Base-by-base conservation (phyloP, 306 rosid species). In the Medicago lupulina region DNA sequence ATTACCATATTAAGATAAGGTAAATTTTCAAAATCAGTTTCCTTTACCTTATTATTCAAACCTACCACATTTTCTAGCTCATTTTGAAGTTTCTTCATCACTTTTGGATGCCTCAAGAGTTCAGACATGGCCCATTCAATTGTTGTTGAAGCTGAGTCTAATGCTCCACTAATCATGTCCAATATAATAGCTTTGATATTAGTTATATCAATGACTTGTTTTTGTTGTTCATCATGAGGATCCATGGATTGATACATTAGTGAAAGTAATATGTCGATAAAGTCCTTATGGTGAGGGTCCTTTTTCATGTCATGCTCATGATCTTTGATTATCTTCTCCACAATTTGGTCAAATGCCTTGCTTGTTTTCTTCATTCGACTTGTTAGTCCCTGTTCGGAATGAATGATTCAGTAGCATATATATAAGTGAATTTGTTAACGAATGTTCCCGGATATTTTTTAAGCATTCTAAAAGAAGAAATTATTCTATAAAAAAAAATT, bases 41-140 rank as follows among this genome's bases (percentile, higher is more conserved):
- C 91, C 7, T 85, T 79, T 2, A 87, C 85, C 75, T 43, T 55
- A n/a, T 63, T 74, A n/a, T 39, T 71, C 68, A 13, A 53, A 2
- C 93, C 89, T 0, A 83, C 73, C 11, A 55, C 76, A 50, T 15
- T 31, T 36, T 61, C 50, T 11, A 87, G 19, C 80, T 87, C 88
- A 23, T 68, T 51, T 77, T 89, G 91, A 54, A 85, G 83, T 14
- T 15, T 72, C 21, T 78, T 82, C 85, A 80, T 83, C 9, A 81
- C 81, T 7, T 57, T 70, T 8, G 87, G 89, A 69, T 89, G 60
- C 63, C 67, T 81, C 5, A 87, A 8, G 39, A 87, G 84, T 51
- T 77, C 87, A 0, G 93, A 69, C 11, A 89, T 34, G n/a, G 47
- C 74, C 93, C 91, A 89, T 3, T 62, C 67, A 6, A 80, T 15